These are phyloP conservation scores for Senna siamea DNA, from an alignment of 306 rosid genomes.

Conservation along the genomic window DNA sequence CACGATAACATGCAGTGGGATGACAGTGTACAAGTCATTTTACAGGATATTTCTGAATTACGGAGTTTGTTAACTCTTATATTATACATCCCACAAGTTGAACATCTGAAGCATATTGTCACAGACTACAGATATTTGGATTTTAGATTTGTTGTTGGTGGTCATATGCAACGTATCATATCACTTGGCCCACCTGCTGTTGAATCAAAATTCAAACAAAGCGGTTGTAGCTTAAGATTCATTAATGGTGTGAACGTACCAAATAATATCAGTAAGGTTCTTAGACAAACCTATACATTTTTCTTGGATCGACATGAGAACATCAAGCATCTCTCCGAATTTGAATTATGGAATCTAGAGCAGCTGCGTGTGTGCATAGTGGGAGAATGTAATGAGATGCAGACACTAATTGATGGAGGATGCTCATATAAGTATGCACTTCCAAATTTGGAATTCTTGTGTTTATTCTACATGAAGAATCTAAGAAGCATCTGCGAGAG, in stretches of 20 bases:
- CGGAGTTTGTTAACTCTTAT: background rate
- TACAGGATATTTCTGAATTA: background rate
- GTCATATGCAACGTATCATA: background rate
- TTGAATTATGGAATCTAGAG: background rate
- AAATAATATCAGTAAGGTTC: background rate
- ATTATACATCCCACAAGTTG: slow-evolving; percentile 15
- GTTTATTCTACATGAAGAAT: background rate
- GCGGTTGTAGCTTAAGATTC: background rate
- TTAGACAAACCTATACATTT: background rate
- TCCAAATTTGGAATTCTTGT: background rate
- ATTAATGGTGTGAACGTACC: background rate
- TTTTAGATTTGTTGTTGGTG: slow-evolving; percentile 13
- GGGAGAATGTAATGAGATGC: slow-evolving; percentile 1
- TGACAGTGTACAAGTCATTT: background rate
- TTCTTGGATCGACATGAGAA: slow-evolving; percentile 17
- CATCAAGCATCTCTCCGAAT: background rate
- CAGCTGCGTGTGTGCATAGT: background rate
- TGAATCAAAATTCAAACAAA: background rate
- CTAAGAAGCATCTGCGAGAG: background rate
- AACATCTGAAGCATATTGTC: background rate
- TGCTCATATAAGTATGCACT: background rate
- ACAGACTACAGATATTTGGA: background rate
- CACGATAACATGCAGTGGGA: slow-evolving; percentile 3
- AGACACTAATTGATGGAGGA: background rate
- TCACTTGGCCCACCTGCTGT: background rate